These are phyloP conservation scores for Plenodomus tracheiphilus DNA, from an alignment of 2,329 filamentous ascomycete species.

Conservation along the genomic window DNA sequence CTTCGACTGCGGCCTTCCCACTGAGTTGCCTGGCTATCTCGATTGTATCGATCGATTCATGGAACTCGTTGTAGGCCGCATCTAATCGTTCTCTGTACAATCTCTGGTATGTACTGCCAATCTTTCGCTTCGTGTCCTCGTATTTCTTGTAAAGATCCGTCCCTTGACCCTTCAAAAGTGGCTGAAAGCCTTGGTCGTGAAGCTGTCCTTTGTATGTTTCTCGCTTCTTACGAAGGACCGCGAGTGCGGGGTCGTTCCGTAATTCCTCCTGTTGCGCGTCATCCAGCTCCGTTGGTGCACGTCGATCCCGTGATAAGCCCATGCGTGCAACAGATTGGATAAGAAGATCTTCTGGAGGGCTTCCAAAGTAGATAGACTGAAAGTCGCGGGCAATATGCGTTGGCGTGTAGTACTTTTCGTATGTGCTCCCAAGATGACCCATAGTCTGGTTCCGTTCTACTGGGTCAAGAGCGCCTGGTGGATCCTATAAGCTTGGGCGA, in stretches of 20 bases:
- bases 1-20: too few relatives aligned
- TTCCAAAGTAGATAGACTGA: slow-evolving; percentile 21
- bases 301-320: slow-evolving; percentile 6
- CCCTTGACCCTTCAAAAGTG: slow-evolving; percentile 9
- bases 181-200: slow-evolving; percentile 14
- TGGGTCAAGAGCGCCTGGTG: too few relatives aligned
- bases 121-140: too few relatives aligned
- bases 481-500: too few relatives aligned
- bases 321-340: slow-evolving; percentile 21
- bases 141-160: neutral
- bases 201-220: slow-evolving; percentile 13
- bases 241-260: slow-evolving; percentile 13
- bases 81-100: too few relatives aligned
- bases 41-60: too few relatives aligned
- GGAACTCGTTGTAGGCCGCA: too few relatives aligned
- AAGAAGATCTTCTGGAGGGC: slow-evolving; percentile 15
- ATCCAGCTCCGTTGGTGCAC: slow-evolving; percentile 16
- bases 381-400: slow-evolving; percentile 19
- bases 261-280: slow-evolving; percentile 13
- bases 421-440: too few relatives aligned
- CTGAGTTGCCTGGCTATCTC: too few relatives aligned
- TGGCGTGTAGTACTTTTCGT: too few relatives aligned
- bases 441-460: too few relatives aligned
- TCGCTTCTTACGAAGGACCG: slow-evolving; percentile 10
- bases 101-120: too few relatives aligned